Base-by-base conservation (phyloP, 1,284 basidiomycete genomes). In the Rhodotorula sp. region DNA sequence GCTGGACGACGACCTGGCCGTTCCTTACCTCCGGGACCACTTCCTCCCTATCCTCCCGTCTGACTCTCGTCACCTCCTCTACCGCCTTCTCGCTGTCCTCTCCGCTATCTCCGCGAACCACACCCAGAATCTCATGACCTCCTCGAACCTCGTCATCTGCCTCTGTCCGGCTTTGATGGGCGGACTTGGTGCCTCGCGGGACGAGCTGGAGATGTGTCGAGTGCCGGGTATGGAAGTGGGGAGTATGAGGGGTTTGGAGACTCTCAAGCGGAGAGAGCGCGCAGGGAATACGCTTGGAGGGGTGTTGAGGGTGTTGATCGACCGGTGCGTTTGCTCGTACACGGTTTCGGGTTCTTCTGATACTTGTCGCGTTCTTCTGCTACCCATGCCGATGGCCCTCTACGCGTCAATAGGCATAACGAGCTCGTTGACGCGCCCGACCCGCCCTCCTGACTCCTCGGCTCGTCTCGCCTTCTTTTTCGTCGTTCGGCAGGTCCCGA, bases 111-210 rank as follows among this genome's bases (percentile, higher is more conserved):
- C 67, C 11, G 10, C 27, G 0, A 8, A 34, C 2, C 39, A 51
- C 17, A 29, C 48, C 9, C 39, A 30, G 19, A 77, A 76, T 55
- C 65, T 74, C 24, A 77, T 77, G 77, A 66, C 69, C 19, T 32
- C 59, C 13, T 24, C 63, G n/a, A 77, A 77, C 60, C 67, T 77
- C 19, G 76, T 72, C 29, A 59, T 77, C 19, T 76, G 75, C 27
- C 52, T 76, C 20, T 52, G 67, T 2, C 76, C 76, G 0, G 64
- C 62, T 3, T 59, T 77, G 29, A 52, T 75, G 5, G 70, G 75
- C 9, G 73, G 72, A 1, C 29, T 66, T 4, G 75, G 75, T 17
- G 57, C 61, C 17, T 56, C 36, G 3, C 32, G 47, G 48, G 67
- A 70, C 20, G 74, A 66, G 30, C n/a, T 70, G 29, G 62, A 65